Evolutionary conservation across 345 rosid genomes (phyloP).

Genomic region (Rhizophora apiculata): DNA sequence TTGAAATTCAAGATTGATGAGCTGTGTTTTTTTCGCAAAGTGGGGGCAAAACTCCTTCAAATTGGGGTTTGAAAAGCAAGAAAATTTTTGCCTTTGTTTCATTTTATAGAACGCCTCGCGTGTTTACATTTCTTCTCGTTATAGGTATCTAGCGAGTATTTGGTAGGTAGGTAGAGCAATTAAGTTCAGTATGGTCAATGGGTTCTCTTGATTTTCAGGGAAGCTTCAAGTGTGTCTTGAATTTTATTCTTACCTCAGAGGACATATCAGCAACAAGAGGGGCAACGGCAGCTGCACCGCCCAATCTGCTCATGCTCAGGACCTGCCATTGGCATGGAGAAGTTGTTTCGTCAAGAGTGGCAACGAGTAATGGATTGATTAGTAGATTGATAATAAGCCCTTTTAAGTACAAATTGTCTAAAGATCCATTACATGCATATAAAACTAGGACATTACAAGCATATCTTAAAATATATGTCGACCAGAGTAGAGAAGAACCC

Average conservation of each 20-base stretch:
- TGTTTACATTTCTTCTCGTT: background rate
- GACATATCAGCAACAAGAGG: slow-evolving; percentile 82
- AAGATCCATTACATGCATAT: too few relatives aligned
- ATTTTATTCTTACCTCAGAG: slow-evolving; percentile 50
- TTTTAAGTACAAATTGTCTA: background rate
- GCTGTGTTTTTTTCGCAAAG: too few relatives aligned
- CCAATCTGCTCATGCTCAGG: slow-evolving; percentile 93
- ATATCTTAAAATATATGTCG: slow-evolving; percentile 2
- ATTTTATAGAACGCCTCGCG: slow-evolving; percentile 6
- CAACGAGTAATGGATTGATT: too few relatives aligned
- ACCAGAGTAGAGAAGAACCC: background rate
- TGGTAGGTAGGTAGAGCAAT: too few relatives aligned
- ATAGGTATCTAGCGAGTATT: too few relatives aligned
- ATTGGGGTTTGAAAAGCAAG: too few relatives aligned
- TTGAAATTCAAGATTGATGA: too few relatives aligned
- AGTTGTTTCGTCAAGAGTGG: too few relatives aligned
- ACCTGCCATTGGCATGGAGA: slow-evolving; percentile 40
- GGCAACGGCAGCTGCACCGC: slow-evolving; percentile 83
- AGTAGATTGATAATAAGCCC: background rate
- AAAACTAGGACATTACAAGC: background rate
- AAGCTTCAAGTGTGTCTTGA: too few relatives aligned
- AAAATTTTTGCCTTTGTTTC: background rate
- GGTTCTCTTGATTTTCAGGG: too few relatives aligned
- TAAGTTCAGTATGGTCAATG: too few relatives aligned
- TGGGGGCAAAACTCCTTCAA: too few relatives aligned